phyloP scores from a whole-genome alignment of 2,329 filamentous ascomycete genomes.

The Cadophora luteo-olivacea region DNA sequence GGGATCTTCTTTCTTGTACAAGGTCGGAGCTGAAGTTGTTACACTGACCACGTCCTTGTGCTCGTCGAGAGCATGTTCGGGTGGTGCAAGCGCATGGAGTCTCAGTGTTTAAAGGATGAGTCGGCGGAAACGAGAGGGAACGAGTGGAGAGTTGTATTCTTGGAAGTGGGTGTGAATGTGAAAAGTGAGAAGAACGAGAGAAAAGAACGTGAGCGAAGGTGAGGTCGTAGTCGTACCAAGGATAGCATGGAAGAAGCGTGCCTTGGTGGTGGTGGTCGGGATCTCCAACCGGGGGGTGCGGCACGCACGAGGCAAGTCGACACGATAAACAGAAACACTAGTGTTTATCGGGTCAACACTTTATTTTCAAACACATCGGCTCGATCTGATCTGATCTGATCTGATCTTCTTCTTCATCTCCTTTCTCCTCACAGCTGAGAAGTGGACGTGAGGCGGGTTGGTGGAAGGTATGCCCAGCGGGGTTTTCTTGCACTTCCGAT shows the following conservation, averaged over 20 bases:
- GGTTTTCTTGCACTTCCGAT: neutral
- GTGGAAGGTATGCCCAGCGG: too few species aligned
- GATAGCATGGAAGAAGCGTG: conserved; percentile 9
- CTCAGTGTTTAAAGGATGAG: conserved; percentile 13
- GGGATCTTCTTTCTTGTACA: conserved; percentile 9
- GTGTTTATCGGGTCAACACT: neutral
- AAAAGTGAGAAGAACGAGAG: neutral
- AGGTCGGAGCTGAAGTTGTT: conserved; percentile 14
- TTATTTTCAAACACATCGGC: neutral
- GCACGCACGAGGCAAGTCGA: conserved; percentile 12
- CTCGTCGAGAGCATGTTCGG: conserved; percentile 13
- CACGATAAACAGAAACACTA: conserved; percentile 12
- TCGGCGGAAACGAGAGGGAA: neutral
- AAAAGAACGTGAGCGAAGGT: conserved; percentile 7
- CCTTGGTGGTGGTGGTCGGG: neutral
- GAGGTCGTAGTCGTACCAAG: neutral
- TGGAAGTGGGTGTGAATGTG: neutral
- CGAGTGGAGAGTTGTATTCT: conserved; percentile 6
- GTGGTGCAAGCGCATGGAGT: conserved; percentile 15
- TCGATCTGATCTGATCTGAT: neutral
- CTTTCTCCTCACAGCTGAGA: neutral
- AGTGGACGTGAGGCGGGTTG: neutral
- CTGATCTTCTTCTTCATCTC: neutral
- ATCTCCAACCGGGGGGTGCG: conserved; percentile 8
- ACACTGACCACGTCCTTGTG: conserved; percentile 17